Base-by-base conservation (phyloP, 352 stramenopile genomes). In the Globisporangium uncinulatum region DNA sequence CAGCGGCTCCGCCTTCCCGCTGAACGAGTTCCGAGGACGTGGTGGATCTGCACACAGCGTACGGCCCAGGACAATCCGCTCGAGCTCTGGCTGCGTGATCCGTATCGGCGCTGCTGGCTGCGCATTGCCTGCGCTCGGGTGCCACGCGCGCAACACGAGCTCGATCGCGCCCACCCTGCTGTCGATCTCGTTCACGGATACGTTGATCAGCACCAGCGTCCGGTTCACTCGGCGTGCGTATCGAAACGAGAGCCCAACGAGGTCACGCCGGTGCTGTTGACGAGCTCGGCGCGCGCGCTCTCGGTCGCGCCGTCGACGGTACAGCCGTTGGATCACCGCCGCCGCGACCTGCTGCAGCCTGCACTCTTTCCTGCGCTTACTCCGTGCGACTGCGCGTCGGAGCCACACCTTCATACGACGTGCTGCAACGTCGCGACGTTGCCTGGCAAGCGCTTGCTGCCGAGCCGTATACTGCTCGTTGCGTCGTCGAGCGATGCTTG, bases 101-200 rank as follows among this genome's bases (percentile, higher is more conserved):
- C 66, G 57, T 3, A 74, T 14, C 9, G 41, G 52, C 20, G 53
- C 46, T n/a, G 69, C 66, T 3, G 58, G 45, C 17, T 53, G 44
- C 6, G 32, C 54, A 4, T 39, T 60, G 7, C 52, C 41, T 31
- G 52, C 29, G n/a, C 55, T 61, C n/a, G 69, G 63, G 43, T 73
- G 63, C 19, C 66, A 61, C 19, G 61, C 64, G 8, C 43, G 48
- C 36, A 74, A 13, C 6, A 45, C 56, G 19, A 61, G 64, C 56
- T 78, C 60, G 8, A 78, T 49, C 17, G 42, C 43, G 20, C 71
- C 68, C 1, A 47, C 53, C 0, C 55, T 42, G 6, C 49, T 56
- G 48, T 74, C 67, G 53, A 72, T 54, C 45, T 73, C 61, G 20
- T 74, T 61, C 15, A 78, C 52, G 8, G 32, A 37, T 6, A 68